phyloP scores from a whole-genome alignment of 768 basidiomycete genomes.

The Nevesoporus exiguus region DNA sequence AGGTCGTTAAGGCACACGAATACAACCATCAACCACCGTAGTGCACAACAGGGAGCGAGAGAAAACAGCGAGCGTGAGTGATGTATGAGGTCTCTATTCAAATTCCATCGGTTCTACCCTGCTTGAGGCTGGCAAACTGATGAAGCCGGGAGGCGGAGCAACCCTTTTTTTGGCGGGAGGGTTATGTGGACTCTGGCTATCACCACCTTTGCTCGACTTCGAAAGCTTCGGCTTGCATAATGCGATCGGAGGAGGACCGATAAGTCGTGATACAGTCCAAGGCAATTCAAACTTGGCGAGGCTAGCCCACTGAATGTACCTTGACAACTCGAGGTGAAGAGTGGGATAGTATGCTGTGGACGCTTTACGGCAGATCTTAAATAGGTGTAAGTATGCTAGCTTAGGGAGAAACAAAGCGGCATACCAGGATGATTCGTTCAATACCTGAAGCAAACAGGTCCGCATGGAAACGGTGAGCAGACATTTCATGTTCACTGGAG shows the following conservation, averaged over 20 bases:
- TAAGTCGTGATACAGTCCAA: slow-evolving; percentile 72
- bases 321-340: slow-evolving; percentile 88
- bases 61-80: background rate
- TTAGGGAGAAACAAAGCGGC: slow-evolving; percentile 19
- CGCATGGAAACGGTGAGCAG: slow-evolving; percentile 76
- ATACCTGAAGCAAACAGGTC: slow-evolving; percentile 91
- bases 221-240: slow-evolving; percentile 43
- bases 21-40: slow-evolving; percentile 7
- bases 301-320: slow-evolving; percentile 70
- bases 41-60: slow-evolving; percentile 3
- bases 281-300: slow-evolving; percentile 75
- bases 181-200: slow-evolving; percentile 17
- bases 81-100: slow-evolving; percentile 23
- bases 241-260: slow-evolving; percentile 71
- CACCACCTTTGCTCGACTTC: slow-evolving; percentile 7
- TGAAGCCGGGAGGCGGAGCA: slow-evolving; percentile 14
- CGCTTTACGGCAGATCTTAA: slow-evolving; percentile 89
- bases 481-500: slow-evolving; percentile 66
- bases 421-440: slow-evolving; percentile 84
- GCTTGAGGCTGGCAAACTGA: slow-evolving; percentile 38
- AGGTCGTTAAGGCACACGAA: slow-evolving; percentile 4
- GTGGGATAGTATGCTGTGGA: slow-evolving; percentile 93
- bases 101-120: slow-evolving; percentile 45
- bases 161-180: slow-evolving; percentile 27
- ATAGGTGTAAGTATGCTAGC: background rate